Conservation (phyloP, 2,329 filamentous ascomycete genomes). For the Paracorniculantispora psalliotae region DNA sequence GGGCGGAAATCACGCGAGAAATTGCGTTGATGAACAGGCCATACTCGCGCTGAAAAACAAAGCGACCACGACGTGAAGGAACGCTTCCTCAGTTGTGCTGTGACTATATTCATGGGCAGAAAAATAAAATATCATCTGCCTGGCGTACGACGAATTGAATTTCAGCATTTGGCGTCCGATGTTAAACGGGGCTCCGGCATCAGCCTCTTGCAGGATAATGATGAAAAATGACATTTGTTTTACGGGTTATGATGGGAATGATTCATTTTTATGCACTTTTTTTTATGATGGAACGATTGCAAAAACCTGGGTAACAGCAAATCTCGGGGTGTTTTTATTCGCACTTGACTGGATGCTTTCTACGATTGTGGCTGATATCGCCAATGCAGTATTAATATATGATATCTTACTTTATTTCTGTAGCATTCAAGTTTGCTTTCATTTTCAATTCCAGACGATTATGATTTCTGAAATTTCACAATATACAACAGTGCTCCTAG, state of each 20-base stretch:
- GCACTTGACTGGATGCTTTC: neutral
- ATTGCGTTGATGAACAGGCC: conserved; percentile 95
- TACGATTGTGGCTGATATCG: neutral
- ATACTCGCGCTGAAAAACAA: conserved; percentile 60
- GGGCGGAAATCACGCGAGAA: conserved; percentile 81
- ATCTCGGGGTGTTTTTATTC: neutral
- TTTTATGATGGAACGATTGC: neutral
- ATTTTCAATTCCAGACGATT: too few species aligned
- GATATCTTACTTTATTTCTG: conserved; percentile 5
- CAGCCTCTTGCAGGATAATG: neutral
- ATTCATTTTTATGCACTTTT: neutral
- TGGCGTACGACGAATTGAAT: neutral
- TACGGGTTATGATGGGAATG: conserved; percentile 1
- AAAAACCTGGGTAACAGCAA: neutral
- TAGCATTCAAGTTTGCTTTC: neutral
- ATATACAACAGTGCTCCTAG: too few species aligned
- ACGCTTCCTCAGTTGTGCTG: neutral
- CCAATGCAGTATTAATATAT: neutral
- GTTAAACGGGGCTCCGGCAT: neutral
- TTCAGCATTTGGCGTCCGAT: neutral
- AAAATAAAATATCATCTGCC: neutral
- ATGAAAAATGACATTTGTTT: neutral
- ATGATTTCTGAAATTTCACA: too few species aligned
- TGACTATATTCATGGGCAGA: neutral
- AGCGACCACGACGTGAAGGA: neutral